Base-by-base conservation (phyloP, 1,284 basidiomycete species). In the Sporisorium reilianum region DNA sequence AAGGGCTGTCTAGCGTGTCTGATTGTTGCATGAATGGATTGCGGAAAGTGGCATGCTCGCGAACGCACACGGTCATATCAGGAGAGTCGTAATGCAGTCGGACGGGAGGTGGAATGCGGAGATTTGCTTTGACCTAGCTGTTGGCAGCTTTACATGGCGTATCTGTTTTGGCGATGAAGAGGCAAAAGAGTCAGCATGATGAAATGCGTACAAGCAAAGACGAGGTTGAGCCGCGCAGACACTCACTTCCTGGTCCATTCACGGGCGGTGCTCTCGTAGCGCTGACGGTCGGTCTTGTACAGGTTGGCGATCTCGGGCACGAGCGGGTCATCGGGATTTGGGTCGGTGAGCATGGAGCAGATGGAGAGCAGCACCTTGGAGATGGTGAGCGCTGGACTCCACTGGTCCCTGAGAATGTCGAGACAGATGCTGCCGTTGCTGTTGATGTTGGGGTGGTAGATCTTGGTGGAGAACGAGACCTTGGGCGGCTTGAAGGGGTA, bases 391-490 rank as follows among this genome's bases (percentile, higher is more conserved):
- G 97, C 97, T 53, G 97, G 97, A 71, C 77, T 78, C 81, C 80
- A 85, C 59, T 85, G 95, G 87, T 97, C 95, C 87, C 94, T 90
- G 85, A 97, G 88, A 85, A 97, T 97, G 86, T 97, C 97, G 80
- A 99, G 88, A 87, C 97, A 99, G 87, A 99, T 99, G 79, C 94
- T 95, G 52, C 97, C 97, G 83, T 97, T 95, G 77, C 92, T 92
- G 86, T 97, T 97, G 92, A 97, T 95, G 88, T 96, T 96, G 52
- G 93, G 93, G 86, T 96, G 94, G 86, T 94, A 95, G 85, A 89
- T 88, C 85, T 89, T 97, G 85, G 96, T 99, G 81, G 93, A 95
- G 88, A 99, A 99, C 87, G 92, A 93, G 86, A 99, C 94, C 90
- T 98, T 98, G 86, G 97, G 97, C 42, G 97, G 96, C 89, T 84